Conservation (phyloP, 192 early-diverging fungal genomes). For the Linnemannia elongata region DNA sequence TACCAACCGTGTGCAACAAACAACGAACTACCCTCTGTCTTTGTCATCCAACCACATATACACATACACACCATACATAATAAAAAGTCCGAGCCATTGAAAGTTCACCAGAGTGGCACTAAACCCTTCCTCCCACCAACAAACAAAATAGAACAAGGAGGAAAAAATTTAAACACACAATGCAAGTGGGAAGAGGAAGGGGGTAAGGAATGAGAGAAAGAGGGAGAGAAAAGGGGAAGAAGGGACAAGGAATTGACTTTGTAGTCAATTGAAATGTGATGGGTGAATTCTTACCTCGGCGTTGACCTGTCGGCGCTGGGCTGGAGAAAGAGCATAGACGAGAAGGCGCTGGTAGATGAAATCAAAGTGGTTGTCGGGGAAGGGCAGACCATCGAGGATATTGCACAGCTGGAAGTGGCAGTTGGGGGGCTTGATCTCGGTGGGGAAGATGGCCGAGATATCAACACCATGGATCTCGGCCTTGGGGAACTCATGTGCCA, state of each 20-base stretch:
- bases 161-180: neutral
- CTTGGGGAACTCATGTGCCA: constrained; percentile 50
- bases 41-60: constrained; percentile 7
- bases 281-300: constrained; percentile 28
- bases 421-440: constrained; percentile 56
- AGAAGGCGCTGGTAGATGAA: constrained; percentile 52
- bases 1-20: neutral
- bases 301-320: constrained; percentile 40
- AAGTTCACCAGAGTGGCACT: neutral
- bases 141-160: neutral
- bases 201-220: neutral
- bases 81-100: neutral
- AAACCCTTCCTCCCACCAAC: neutral
- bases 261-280: too few species aligned
- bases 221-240: too few species aligned
- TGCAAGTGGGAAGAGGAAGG: neutral
- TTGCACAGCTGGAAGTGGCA: constrained; percentile 55
- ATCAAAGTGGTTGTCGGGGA: constrained; percentile 59
- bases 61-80: neutral
- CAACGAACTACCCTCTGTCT: neutral
- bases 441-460: constrained; percentile 53
- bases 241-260: neutral
- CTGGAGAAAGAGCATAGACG: constrained; percentile 36
- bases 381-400: constrained; percentile 52
- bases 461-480: constrained; percentile 54